Evolutionary conservation across 176 grass and related monocot genomes (phyloP).

Genomic region (Rhynchospora pubera): DNA sequence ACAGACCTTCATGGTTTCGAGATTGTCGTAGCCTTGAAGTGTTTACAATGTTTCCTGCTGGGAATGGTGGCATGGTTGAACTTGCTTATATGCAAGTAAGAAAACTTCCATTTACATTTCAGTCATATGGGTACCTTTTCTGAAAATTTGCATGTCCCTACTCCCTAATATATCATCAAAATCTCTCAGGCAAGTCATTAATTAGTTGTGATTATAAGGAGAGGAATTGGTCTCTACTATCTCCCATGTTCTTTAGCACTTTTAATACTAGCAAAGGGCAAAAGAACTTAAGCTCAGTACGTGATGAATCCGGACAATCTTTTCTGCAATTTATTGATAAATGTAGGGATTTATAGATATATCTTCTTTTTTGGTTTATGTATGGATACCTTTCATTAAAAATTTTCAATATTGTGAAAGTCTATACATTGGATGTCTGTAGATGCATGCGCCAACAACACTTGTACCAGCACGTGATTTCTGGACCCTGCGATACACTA

Average conservation of each 20-base stretch:
- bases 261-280: too few species aligned
- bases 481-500: slow-evolving; percentile 94
- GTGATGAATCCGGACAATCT: neutral
- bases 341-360: neutral
- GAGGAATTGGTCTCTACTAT: neutral
- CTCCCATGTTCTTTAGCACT: neutral
- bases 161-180: neutral
- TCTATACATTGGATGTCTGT: slow-evolving; percentile 8
- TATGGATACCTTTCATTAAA: neutral
- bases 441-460: slow-evolving; percentile 98
- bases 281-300: too few species aligned
- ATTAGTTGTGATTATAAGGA: neutral
- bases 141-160: neutral
- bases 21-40: slow-evolving; percentile 97
- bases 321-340: neutral
- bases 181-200: neutral
- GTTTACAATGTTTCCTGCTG: slow-evolving; percentile 75
- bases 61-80: slow-evolving; percentile 90
- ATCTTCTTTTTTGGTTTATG: neutral
- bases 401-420: slow-evolving; percentile 1
- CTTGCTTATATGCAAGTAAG: slow-evolving; percentile 92
- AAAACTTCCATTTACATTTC: neutral
- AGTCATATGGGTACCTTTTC: neutral
- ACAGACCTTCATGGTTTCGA: slow-evolving; percentile 77
- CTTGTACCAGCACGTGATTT: slow-evolving; percentile 90